These are phyloP conservation scores for Amoeboradix gromovi DNA, from an alignment of 371 early-diverging fungal species.

Conservation along the genomic window DNA sequence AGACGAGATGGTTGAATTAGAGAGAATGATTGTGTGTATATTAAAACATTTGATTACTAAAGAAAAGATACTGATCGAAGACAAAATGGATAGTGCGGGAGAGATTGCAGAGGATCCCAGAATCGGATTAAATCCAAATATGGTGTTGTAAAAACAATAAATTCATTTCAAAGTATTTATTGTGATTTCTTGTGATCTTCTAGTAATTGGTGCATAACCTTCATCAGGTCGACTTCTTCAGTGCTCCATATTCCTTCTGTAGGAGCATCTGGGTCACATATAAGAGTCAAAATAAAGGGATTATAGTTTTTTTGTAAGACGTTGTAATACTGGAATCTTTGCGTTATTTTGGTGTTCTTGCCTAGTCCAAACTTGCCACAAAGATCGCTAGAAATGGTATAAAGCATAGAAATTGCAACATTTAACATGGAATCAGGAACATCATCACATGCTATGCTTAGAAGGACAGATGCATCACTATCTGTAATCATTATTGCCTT, in stretches of 20 bases:
- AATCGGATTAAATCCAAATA: neutral
- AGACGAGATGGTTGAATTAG: slow-evolving; percentile 32
- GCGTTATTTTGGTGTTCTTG: neutral
- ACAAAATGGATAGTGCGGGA: neutral
- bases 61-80: slow-evolving; percentile 3
- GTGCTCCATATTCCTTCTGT: neutral
- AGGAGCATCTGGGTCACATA: neutral
- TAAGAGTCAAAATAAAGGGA: neutral
- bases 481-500: neutral
- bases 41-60: slow-evolving; percentile 23
- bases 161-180: neutral
- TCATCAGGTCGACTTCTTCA: neutral
- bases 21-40: slow-evolving; percentile 36
- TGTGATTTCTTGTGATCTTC: neutral
- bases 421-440: neutral
- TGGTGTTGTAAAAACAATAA: neutral
- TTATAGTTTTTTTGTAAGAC: neutral
- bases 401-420: neutral
- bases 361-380: neutral
- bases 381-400: neutral
- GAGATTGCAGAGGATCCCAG: neutral
- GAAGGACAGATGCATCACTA: neutral
- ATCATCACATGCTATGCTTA: neutral
- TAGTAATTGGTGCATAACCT: neutral
- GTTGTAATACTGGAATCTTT: neutral